phyloP scores from a whole-genome alignment of 1,139 yeast species.

The Taphrina wiesneri region DNA sequence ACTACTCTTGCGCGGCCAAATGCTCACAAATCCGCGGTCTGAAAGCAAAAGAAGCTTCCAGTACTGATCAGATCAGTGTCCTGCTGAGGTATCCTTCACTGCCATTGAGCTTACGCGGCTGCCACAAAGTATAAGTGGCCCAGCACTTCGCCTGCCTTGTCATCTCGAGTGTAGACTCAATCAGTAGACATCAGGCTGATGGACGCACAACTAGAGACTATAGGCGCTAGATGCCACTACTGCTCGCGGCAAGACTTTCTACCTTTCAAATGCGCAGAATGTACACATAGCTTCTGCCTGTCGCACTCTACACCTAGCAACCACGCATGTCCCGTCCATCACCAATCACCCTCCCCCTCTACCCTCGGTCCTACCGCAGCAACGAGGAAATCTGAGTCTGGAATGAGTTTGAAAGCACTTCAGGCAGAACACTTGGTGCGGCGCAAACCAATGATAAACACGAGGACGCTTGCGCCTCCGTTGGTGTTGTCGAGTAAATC shows the following conservation, averaged over 20 bases:
- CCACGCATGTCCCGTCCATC: slow-evolving; percentile 5
- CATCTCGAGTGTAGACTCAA: not conserved
- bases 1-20: not conserved
- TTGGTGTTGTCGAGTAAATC: not conserved
- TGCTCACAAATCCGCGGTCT: not conserved
- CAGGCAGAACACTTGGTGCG: slow-evolving; percentile 32
- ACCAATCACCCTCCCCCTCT: not conserved
- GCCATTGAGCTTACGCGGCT: not conserved
- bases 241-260: slow-evolving; percentile 27
- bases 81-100: too few species aligned
- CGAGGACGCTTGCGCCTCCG: not conserved
- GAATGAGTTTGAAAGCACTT: slow-evolving; percentile 15
- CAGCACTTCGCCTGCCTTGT: not conserved
- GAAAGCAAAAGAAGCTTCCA: not conserved
- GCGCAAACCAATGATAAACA: not conserved
- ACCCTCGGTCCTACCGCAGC: too few species aligned
- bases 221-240: slow-evolving; percentile 26
- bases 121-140: too few species aligned
- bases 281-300: slow-evolving; percentile 17
- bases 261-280: slow-evolving; percentile 21
- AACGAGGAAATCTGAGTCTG: not conserved
- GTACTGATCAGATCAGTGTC: not conserved
- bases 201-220: slow-evolving; percentile 28
- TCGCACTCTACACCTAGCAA: slow-evolving; percentile 3
- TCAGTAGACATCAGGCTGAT: not conserved